phyloP scores from a whole-genome alignment of 2,329 filamentous ascomycete genomes.

The Colletotrichum orchidophilum region DNA sequence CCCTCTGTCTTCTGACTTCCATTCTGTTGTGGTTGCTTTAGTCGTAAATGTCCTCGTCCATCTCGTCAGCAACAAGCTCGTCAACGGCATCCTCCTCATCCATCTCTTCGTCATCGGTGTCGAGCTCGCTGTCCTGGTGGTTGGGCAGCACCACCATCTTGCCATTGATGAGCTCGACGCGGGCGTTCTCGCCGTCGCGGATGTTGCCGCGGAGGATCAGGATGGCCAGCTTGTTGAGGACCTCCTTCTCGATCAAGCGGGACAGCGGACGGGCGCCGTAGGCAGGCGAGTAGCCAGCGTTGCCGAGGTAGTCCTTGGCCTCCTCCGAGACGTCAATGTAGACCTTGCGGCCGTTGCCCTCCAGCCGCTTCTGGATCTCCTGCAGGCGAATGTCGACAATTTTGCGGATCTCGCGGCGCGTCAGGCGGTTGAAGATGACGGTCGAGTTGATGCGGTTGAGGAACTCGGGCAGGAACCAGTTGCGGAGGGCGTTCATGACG shows the following conservation, averaged over 20 bases:
- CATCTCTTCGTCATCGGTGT: slow-evolving; percentile 71
- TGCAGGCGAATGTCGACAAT: slow-evolving; percentile 90
- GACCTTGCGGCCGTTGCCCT: slow-evolving; percentile 85
- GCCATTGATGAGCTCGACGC: slow-evolving; percentile 81
- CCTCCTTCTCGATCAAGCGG: slow-evolving; percentile 94
- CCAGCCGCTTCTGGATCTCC: slow-evolving; percentile 93
- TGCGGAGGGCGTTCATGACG: slow-evolving; percentile 89
- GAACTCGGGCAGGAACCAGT: slow-evolving; percentile 98
- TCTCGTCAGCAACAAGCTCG: slow-evolving; percentile 69
- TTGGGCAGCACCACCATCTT: slow-evolving; percentile 86
- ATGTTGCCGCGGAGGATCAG: slow-evolving; percentile 88
- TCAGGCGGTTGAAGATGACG: slow-evolving; percentile 98
- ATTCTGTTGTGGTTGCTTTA: slow-evolving; percentile 36
- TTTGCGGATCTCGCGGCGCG: slow-evolving; percentile 86
- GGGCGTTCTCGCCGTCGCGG: slow-evolving; percentile 84
- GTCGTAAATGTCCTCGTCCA: slow-evolving; percentile 67
- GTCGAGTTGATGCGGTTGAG: slow-evolving; percentile 96
- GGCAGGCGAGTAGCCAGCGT: slow-evolving; percentile 91
- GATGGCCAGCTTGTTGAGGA: slow-evolving; percentile 91
- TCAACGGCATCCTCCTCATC: slow-evolving; percentile 79
- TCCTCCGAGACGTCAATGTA: slow-evolving; percentile 82
- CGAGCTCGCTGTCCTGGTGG: slow-evolving; percentile 71
- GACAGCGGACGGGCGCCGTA: slow-evolving; percentile 92
- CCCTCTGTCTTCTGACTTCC: background rate
- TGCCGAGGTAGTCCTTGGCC: slow-evolving; percentile 92